A percentile compares a stretch with the other conserved stretches of the same genome.
These are phyloP conservation scores for Arthonia radiata DNA, from an alignment of 495 filamentous ascomycete species.

Conservation along the genomic window DNA sequence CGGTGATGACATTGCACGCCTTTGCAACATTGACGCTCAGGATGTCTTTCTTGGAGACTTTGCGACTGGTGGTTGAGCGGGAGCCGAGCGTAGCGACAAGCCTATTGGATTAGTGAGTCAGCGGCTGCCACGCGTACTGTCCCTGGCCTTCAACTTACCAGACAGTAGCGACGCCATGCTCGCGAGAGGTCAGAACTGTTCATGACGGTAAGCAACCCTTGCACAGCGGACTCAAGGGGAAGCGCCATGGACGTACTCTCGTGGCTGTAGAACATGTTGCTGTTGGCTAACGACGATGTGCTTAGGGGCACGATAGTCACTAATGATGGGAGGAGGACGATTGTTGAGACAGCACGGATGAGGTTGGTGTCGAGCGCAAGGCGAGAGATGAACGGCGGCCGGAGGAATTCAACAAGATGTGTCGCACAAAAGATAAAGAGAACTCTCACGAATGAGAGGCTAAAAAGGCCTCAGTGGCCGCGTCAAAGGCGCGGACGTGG, in stretches of 20 bases:
- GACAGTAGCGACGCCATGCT: constrained; percentile 81
- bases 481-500: too few species aligned
- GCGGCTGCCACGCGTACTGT: constrained; percentile 1
- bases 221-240: constrained; percentile 2
- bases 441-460: too few species aligned
- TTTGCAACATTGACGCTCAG: constrained; percentile 64
- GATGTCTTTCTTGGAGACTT: constrained; percentile 68
- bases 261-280: constrained; percentile 78
- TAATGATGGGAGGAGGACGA: too few species aligned
- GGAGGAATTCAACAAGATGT: too few species aligned
- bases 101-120: constrained; percentile 23
- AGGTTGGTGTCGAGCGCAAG: too few species aligned
- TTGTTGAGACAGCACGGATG: too few species aligned
- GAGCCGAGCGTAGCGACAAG: constrained; percentile 75
- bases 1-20: constrained; percentile 65
- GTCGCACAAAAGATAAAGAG: too few species aligned
- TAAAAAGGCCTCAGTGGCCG: too few species aligned
- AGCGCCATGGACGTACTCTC: constrained; percentile 36
- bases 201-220: constrained; percentile 7
- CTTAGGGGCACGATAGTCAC: too few species aligned
- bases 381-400: too few species aligned
- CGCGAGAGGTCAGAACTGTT: constrained; percentile 61
- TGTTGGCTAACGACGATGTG: too few species aligned
- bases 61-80: constrained; percentile 41
- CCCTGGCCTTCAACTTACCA: constrained; percentile 45